A percentile compares a stretch with the other conserved stretches of the same genome.
Conservation (phyloP, 352 stramenopile species). For the Lagenidium sp. region DNA sequence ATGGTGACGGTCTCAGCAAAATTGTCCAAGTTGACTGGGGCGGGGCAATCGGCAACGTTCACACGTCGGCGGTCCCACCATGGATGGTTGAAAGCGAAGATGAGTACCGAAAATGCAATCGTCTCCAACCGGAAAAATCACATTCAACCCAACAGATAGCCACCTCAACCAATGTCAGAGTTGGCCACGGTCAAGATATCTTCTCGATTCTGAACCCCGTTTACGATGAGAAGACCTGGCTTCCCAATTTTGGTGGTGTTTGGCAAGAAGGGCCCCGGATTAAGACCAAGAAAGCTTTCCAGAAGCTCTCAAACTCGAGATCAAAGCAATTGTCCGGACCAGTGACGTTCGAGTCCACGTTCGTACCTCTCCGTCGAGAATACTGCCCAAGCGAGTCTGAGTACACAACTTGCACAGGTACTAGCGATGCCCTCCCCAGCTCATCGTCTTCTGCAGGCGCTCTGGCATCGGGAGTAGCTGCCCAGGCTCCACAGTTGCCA, state of each 20-base stretch:
- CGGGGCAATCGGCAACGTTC: conserved; percentile 39
- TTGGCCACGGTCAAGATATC: conserved; percentile 10
- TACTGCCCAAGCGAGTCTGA: no score
- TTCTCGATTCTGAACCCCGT: conserved; percentile 16
- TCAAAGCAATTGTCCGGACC: neutral
- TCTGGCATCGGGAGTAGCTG: no score
- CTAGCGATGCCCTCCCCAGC: no score
- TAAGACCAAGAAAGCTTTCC: conserved; percentile 48
- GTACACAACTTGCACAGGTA: no score
- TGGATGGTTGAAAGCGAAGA: conserved; percentile 69
- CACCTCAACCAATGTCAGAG: no score
- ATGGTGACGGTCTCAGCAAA: conserved; percentile 26
- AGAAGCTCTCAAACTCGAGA: neutral
- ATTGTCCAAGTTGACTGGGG: conserved; percentile 36
- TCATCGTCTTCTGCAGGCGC: no score
- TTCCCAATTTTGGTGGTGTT: conserved; percentile 71
- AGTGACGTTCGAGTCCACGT: no score
- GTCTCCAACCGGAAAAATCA: no score
- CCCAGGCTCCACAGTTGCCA: no score
- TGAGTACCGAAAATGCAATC: conserved; percentile 61
- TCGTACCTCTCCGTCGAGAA: no score
- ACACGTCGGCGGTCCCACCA: conserved; percentile 49
- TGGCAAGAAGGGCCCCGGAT: conserved; percentile 62
- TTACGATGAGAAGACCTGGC: conserved; percentile 33
- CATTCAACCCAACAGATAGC: no score